Base-by-base conservation (phyloP, 768 basidiomycete genomes). In the Fomitopsis serialis region DNA sequence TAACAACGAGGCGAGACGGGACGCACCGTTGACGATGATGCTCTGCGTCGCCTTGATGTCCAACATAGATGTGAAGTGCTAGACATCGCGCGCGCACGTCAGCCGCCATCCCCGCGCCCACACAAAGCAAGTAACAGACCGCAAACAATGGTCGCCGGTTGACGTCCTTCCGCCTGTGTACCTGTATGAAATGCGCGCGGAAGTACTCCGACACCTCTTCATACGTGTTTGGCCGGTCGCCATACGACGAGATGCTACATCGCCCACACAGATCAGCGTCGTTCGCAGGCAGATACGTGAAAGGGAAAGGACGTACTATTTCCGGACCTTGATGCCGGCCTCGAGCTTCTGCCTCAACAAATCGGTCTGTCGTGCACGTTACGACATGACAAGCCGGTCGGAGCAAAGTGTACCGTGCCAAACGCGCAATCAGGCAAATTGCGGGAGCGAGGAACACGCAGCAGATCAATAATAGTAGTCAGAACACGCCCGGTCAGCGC, bases 161-260 rank as follows among this genome's bases (percentile, higher is more conserved):
- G 61, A 89, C 84, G 58, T 91, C 89, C 54, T 89, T 92, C 58
- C 79, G 78, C 60, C 83, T 73, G 66, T 91, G 89, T 17, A 88
- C 84, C 67, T 92, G 89, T 55, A 89, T 71, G 71, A 93, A 93
- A 61, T 92, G 91, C 34, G 88, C 85, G 10, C 87, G 85, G 79
- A 93, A 92, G 70, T 92, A 92, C 63, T 87, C 82, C 42, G 89
- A 82, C 21, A 89, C 87, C 4, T 84, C 81, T 54, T 91, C 87
- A 61, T 84, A 90, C 61, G 85, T 86, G 64, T 92, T 92, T n/a
- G 80, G 69, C 37, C 89, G 81, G 57, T 89, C 83, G 24, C 85
- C 87, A 58, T 85, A 91, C 6, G 89, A 91, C 32, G 89, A 82
- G 61, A 91, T 91, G 65, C 87, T 90, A 35, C 29, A 46, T n/a